Evolutionary conservation across 2,329 filamentous ascomycete species (phyloP), one percentile per base, ranked within the genome.

Genomic region (Xylariaceae sp.): DNA sequence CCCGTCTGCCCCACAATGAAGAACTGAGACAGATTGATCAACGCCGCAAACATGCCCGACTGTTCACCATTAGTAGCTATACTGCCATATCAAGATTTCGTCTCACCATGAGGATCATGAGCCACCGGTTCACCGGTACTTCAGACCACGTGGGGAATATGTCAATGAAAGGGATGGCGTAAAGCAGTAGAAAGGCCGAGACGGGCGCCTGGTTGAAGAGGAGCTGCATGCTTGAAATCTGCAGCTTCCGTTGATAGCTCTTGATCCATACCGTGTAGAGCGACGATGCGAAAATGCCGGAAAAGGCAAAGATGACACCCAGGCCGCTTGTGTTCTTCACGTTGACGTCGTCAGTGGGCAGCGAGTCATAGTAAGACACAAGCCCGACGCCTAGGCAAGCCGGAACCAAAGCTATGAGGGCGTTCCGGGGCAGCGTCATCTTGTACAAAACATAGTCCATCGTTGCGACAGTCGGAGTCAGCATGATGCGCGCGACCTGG

Each of bases 211-310:
- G 83, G 66, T 85, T 86, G 68, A 81, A 81, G 11, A 88, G 73
- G 31, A 88, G 70, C 69, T 87, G 85, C 77, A 85, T 83, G 66
- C 82, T 86, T 56, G 76, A 79, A 70, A 86, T 81, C 53, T 82
- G 75, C 18, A 86, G 73, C 66, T 80, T 84, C 53, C 80, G 76
- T 64, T 86, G 81, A 62, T 83, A 86, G 60, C 76, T 78, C 45
- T 78, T 75, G 61, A 87, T 85, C 81, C 82, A 86, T 51, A 87
- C 79, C 0, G 83, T 87, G 65, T 87, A 87, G 14, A 87, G 66
- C 1, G 82, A 82, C 31, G 81, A 85, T 14, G 82, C 82, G 45
- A 85, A 74, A 11, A 87, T 82, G 44, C 83, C 83, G 2, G 68
- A 60, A 48, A 87, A 78, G 19, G 84, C 82, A 61, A 86, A 86